Evolutionary conservation across 1,284 basidiomycete species (phyloP), one percentile per base, ranked within the genome.

Genomic region (Inonotus hispidus): DNA sequence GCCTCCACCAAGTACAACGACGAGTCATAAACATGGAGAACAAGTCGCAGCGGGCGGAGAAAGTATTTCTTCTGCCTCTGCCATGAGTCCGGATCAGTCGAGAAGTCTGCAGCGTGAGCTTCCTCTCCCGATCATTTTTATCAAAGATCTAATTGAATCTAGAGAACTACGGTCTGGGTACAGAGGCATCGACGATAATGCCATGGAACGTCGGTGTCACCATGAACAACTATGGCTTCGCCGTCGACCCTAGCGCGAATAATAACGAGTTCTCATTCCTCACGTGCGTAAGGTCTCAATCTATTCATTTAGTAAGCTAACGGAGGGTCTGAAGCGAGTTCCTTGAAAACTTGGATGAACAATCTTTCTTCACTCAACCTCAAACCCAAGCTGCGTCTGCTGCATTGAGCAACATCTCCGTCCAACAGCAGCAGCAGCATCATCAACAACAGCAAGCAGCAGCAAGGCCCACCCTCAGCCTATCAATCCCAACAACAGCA

Each of bases 261-360:
- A 63, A 56, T 41, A 91, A 88, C 69, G 90, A 92, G 69, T 92
- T 92, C 69, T 88, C 89, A 3, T 85, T 89, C 43, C 79, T 92
- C 58, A 89, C 85, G 88, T 89, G 74, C 67, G 84, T 81, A 38
- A 38, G 37, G 23, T 23, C 14, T 35, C 45, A 8, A 59, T 21
- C 23, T 23, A 25, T n/a, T n/a, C n/a, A n/a, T n/a, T n/a, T n/a
- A 32, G 7, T 53, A 54, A 58, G 29, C 53, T 54, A 37, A 11
- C n/a, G 11, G 11, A 14, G 16, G 25, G 21, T 8, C 23, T 37
- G 53, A 23, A 93, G 91, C 35, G 90, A 93, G 68, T 93, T 93
- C 72, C 79, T 93, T 19, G 86, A 90, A 68, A 88, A 84, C 0
- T 77, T 92, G 11, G 89, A 90, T 68, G 87, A 90, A 57, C 81